Percentiles rank a stretch among this genome's conserved stretches.
Conservation (phyloP, 208 protist genomes). For the Phytomonas sp. region DNA sequence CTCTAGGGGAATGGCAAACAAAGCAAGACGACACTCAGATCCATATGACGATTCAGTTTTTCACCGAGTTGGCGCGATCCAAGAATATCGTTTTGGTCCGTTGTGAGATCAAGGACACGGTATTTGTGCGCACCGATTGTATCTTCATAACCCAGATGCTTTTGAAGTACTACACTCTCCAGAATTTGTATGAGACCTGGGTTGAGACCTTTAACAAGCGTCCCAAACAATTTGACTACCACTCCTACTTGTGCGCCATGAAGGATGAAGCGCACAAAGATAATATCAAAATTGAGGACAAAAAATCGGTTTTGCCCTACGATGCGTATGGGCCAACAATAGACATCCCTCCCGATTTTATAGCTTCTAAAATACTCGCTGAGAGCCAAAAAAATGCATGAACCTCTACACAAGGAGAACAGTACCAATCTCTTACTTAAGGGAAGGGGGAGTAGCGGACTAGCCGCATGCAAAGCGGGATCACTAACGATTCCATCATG, state of each 20-base stretch:
- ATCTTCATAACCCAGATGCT: conserved; percentile 88
- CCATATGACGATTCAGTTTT: conserved; percentile 93
- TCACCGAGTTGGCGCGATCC: conserved; percentile 77
- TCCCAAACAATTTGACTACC: conserved; percentile 81
- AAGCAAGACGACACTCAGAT: conserved; percentile 78
- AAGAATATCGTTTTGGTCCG: conserved; percentile 86
- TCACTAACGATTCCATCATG: no score
- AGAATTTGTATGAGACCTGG: conserved; percentile 69
- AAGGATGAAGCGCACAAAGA: conserved; percentile 86
- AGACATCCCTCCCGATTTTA: conserved; percentile 67
- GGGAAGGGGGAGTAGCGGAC: no score
- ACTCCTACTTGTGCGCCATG: conserved; percentile 81
- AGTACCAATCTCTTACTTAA: conserved; percentile 24
- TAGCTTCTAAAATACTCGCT: conserved; percentile 22
- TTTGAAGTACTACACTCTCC: conserved; percentile 88
- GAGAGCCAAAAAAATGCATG: conserved; percentile 7
- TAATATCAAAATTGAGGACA: conserved; percentile 82
- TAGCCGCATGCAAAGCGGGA: no score
- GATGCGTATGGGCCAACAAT: conserved; percentile 82
- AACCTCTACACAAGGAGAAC: background rate
- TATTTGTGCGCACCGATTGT: conserved; percentile 83
- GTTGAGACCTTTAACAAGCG: conserved; percentile 89
- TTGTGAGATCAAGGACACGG: conserved; percentile 88
- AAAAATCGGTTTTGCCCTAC: conserved; percentile 52
- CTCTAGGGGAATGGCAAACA: conserved; percentile 84